Base-by-base conservation (phyloP, 2,329 filamentous ascomycete genomes). In the Exophiala mesophila region DNA sequence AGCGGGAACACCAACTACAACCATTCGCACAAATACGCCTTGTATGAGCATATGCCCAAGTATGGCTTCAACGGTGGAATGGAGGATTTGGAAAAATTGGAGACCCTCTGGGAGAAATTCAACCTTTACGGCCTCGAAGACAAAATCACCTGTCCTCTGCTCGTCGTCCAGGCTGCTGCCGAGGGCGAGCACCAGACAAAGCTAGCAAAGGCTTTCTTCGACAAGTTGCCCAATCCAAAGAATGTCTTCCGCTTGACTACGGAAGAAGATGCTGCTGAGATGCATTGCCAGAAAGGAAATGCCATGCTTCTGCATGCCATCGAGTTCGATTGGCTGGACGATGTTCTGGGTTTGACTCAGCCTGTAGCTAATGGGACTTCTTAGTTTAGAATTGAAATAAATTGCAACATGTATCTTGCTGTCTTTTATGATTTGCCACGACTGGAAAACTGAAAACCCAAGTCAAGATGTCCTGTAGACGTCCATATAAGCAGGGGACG, bases 281-380 rank as follows among this genome's bases (percentile, higher is more conserved):
- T 44, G 41, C 41, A 44, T 18, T 44, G 41, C 20, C 41, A 44
- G 19, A 44, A 44, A 28, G 41, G 41, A 10, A 44, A 44, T 17
- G 41, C 41, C 3, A 44, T 31, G 24, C 35, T 44, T 3, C 28
- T 44, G 24, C 41, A 44, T 33, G 34, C 34, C 2, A 44, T 44
- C 28, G 41, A 44, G 41, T 44, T 44, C 39, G 41, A 44, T 29
- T 44, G 41, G 41, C 23, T 44, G 15, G 41, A 44, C 21, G 41
- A 44, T 38, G 34, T 44, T 3, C 15, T 44, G 24, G 29, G 28
- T 9, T 32, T 31, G 29, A 31, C 29, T 31, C 5, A 31, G 5
- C n/a, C 5, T 31, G 29, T 16, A 7, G 5, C 29, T 13, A 31
- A 31, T 13, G 29, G 29, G 17, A 16, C 17, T 16, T 12, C 29